Base-by-base conservation (phyloP, 768 basidiomycete species). In the Boletus speciosus region DNA sequence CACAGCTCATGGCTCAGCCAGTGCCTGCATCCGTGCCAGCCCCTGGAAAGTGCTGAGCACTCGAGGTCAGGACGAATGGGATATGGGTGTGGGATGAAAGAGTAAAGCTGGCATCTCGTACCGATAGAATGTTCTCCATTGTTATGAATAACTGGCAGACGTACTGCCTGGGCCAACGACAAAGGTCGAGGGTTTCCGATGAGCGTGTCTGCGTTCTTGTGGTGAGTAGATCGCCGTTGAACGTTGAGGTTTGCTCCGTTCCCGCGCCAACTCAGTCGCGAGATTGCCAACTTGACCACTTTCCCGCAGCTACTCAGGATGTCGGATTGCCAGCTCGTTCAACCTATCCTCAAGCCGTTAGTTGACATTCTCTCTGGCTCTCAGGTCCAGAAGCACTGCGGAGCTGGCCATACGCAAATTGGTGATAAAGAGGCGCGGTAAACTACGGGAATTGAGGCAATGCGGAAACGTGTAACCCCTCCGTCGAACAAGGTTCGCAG, bases 1-100 rank as follows among this genome's bases (percentile, higher is more conserved):
- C 44, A 32, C 56, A 88, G 82, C 77, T 90, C 61, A 86, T 90
- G 81, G 57, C 83, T 25, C 76, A 72, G 56, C 83, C 85, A 5
- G 65, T 64, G 31, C 66, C 72, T 9, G 63, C 67, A 9, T 75
- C 71, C 10, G 69, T 70, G 10, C 79, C 67, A 32, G 21, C 77
- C 5, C 72, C 75, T 49, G 71, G 68, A 37, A 62, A 52, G 49
- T 71, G 70, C 46, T 71, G 51, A 66, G 35, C 21, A 45, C 49
- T 55, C 21, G 45, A 34, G 53, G 47, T 29, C 36, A 44, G 49
- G 25, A 48, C 31, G 47, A 37, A 48, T 43, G 27, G 3, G 49
- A 46, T 25, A 41, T 23, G 39, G 40, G 49, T 36, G 16, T 54
- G 14, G 37, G 40, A 49, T 54, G 37, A 37, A 12, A 39, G 39